A percentile compares a stretch with the other conserved stretches of the same genome.
phyloP scores from a whole-genome alignment of 805 yeast species.

The Pichia scutulata region DNA sequence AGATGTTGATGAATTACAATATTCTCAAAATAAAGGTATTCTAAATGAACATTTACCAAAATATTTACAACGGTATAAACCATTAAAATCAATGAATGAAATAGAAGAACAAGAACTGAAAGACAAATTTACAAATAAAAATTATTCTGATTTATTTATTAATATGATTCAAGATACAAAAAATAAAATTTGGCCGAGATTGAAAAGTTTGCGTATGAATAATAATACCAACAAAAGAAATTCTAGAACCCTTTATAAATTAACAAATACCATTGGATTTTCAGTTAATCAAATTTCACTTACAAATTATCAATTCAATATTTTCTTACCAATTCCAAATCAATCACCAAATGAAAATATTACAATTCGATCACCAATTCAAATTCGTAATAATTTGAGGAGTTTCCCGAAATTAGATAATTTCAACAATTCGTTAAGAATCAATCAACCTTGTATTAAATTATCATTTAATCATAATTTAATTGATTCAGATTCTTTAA shows the following conservation, averaged over 20 bases:
- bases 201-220: background rate
- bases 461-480: slow-evolving; percentile 14
- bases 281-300: slow-evolving; percentile 15
- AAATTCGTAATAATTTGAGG: background rate
- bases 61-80: slow-evolving; percentile 2
- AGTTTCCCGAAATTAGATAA: slow-evolving; percentile 2
- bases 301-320: slow-evolving; percentile 14
- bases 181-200: background rate
- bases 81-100: background rate
- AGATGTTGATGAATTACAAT: slow-evolving; percentile 5
- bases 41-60: slow-evolving; percentile 1
- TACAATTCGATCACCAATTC: slow-evolving; percentile 14
- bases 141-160: slow-evolving; percentile 1
- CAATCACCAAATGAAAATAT: slow-evolving; percentile 12
- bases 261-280: slow-evolving; percentile 18
- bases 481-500: slow-evolving; percentile 10
- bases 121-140: background rate
- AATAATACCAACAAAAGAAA: background rate
- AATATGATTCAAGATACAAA: slow-evolving; percentile 3
- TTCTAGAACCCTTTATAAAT: slow-evolving; percentile 10
- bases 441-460: slow-evolving; percentile 11
- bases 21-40: slow-evolving; percentile 1
- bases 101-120: background rate
- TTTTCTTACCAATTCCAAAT: slow-evolving; percentile 22
- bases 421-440: slow-evolving; percentile 3